Base-by-base conservation (phyloP, 164 flowering plant genomes). In the Tinospora cordifolia region DNA sequence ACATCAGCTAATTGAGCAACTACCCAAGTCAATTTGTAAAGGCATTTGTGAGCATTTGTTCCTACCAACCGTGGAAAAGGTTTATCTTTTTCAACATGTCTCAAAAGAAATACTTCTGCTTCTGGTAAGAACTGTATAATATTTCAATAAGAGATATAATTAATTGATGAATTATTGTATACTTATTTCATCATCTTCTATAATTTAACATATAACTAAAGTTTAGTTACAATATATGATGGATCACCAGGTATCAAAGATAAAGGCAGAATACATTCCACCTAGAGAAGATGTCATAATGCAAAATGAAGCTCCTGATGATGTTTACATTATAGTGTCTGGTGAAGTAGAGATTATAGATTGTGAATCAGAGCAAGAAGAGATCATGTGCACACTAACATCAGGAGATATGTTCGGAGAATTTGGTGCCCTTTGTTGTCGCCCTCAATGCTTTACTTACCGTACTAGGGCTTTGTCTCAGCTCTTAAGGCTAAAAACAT, bases 211-310 rank as follows among this genome's bases (percentile, higher is more conserved):
- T n/a, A n/a, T n/a, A n/a, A n/a, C n/a, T n/a, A n/a, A n/a, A n/a
- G n/a, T n/a, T n/a, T n/a, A n/a, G n/a, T n/a, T n/a, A n/a, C n/a
- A n/a, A n/a, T n/a, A n/a, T n/a, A n/a, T n/a, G n/a, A n/a, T n/a
- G n/a, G n/a, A n/a, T n/a, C n/a, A n/a, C n/a, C 81, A 92, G 98
- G 97, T 91, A 65, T 77, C 91, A 10, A 86, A 85, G 73, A 90
- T 91, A 93, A 90, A 84, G 70, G 96, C 97, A 0, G 98, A 93
- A 74, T 93, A 93, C 69, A 71, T 90, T 46, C 97, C 96, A 6
- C 97, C 98, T 8, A 83, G 86, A 76, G 98, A 88, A 76, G 98
- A 93, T 76, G 88, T 93, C 0, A 81, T 90, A 59, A 73, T 90
- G 83, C 94, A 91, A 64, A 91, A 89, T 41, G 97, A 91, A 71